A percentile compares a stretch with the other conserved stretches of the same genome.
phyloP scores from a whole-genome alignment of 1,284 basidiomycete genomes.

The Caloboletus inedulis region DNA sequence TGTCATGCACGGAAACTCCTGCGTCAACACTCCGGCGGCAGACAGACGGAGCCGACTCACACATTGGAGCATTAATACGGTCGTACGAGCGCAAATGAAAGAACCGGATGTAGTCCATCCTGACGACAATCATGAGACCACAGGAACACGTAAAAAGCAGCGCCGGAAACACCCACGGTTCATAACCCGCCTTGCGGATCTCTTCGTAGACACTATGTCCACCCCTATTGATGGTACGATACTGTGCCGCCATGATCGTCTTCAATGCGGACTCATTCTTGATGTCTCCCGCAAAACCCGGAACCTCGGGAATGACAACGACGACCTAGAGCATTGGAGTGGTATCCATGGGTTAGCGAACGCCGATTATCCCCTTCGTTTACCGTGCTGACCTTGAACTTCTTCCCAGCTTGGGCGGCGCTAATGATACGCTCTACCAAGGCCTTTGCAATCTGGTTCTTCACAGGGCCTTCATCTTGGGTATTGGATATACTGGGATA shows the following conservation, averaged over 20 bases:
- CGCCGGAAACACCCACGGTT: constrained; percentile 63
- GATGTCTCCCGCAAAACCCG: constrained; percentile 81
- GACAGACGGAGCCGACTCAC: constrained; percentile 34
- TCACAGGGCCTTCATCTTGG: constrained; percentile 59
- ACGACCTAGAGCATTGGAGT: constrained; percentile 51
- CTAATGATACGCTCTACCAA: constrained; percentile 78
- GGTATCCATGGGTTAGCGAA: constrained; percentile 5
- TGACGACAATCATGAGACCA: constrained; percentile 31
- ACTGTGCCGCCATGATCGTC: constrained; percentile 81
- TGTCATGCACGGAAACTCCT: constrained; percentile 19
- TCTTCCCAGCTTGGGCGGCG: constrained; percentile 67
- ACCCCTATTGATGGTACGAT: constrained; percentile 84
- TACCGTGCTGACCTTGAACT: constrained; percentile 65
- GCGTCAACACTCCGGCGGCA: constrained; percentile 1
- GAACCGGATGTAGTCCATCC: constrained; percentile 78
- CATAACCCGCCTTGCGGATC: constrained; percentile 73
- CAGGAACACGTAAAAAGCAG: neutral
- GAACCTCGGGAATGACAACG: constrained; percentile 79
- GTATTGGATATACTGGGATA: constrained; percentile 71
- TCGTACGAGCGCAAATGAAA: constrained; percentile 91
- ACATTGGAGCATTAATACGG: constrained; percentile 79
- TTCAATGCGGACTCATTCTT: constrained; percentile 69
- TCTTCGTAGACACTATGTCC: constrained; percentile 84
- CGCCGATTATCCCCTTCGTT: neutral
- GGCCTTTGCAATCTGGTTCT: constrained; percentile 81